These are phyloP conservation scores for Cyclospora cayetanensis DNA, from an alignment of 169 alveolate genomes.

Conservation along the genomic window DNA sequence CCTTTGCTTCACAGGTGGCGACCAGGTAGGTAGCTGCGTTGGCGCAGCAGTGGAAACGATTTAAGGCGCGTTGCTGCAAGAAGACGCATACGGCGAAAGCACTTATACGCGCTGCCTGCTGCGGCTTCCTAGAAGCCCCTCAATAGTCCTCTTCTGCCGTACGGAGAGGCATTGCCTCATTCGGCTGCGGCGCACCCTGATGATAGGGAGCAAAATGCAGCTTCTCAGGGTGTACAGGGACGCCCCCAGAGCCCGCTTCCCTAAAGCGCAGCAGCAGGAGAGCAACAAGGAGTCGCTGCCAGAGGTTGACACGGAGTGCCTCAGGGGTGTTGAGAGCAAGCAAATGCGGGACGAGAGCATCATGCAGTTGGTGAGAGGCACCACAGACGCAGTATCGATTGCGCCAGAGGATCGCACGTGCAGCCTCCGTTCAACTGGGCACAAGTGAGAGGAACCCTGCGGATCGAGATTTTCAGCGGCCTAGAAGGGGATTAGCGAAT, in stretches of 20 bases:
- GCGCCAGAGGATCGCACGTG: not conserved
- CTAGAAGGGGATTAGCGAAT: not conserved
- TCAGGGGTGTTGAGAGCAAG: no score
- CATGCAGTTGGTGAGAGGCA: not conserved
- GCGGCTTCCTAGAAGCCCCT: not conserved
- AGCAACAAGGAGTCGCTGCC: no score
- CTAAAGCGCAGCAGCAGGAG: conserved; percentile 15
- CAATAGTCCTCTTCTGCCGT: conserved; percentile 37
- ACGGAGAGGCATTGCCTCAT: conserved; percentile 54
- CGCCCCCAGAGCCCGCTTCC: conserved; percentile 71
- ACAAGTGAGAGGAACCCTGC: not conserved
- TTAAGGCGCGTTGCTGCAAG: no score
- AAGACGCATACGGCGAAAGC: no score
- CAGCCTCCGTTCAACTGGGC: not conserved
- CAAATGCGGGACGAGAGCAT: no score
- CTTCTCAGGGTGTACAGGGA: conserved; percentile 63
- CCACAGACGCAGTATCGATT: not conserved
- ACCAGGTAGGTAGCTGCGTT: no score
- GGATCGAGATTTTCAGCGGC: not conserved
- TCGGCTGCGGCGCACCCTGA: conserved; percentile 57
- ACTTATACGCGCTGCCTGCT: no score
- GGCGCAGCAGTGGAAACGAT: no score
- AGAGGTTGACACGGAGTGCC: no score
- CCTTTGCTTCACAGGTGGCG: no score
- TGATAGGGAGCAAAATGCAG: conserved; percentile 57